A percentile compares a stretch with the other conserved stretches of the same genome.
phyloP scores from a whole-genome alignment of 2,329 filamentous ascomycete species.

The Pseudogymnoascus sp. region DNA sequence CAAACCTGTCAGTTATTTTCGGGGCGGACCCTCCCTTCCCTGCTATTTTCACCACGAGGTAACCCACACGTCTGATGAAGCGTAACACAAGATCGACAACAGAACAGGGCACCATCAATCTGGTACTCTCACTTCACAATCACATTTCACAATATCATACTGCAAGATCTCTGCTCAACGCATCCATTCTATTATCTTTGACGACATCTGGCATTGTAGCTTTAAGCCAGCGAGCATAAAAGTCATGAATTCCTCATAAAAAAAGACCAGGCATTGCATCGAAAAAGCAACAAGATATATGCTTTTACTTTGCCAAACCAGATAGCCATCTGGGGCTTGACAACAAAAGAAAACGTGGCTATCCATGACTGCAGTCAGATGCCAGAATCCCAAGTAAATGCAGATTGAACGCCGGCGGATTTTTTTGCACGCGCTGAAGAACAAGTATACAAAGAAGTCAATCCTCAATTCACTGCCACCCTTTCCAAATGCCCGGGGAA shows the following conservation, averaged over 20 bases:
- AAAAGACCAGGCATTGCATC: conserved; percentile 3
- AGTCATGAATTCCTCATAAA: conserved; percentile 8
- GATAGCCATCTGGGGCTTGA: conserved; percentile 9
- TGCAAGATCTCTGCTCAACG: conserved; percentile 1
- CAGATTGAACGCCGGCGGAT: conserved; percentile 12
- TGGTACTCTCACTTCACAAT: neutral
- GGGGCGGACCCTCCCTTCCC: neutral
- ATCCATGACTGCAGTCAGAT: conserved; percentile 9
- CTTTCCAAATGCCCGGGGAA: conserved; percentile 14
- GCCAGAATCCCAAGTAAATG: conserved; percentile 12
- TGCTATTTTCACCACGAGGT: conserved; percentile 1
- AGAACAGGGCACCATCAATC: neutral
- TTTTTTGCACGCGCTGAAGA: conserved; percentile 11
- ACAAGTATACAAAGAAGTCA: conserved; percentile 16
- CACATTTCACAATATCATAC: neutral
- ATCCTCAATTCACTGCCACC: conserved; percentile 14
- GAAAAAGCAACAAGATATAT: conserved; percentile 7
- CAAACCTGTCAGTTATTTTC: conserved; percentile 1
- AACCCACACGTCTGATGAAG: neutral
- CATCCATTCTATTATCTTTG: conserved; percentile 10
- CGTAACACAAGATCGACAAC: neutral
- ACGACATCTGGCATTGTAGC: conserved; percentile 11
- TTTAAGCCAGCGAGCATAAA: conserved; percentile 12
- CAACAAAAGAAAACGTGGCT: conserved; percentile 8
- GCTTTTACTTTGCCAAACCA: conserved; percentile 8